Evolutionary conservation across 1,139 yeast species (phyloP).

Genomic region (Maudiozyma humilis): DNA sequence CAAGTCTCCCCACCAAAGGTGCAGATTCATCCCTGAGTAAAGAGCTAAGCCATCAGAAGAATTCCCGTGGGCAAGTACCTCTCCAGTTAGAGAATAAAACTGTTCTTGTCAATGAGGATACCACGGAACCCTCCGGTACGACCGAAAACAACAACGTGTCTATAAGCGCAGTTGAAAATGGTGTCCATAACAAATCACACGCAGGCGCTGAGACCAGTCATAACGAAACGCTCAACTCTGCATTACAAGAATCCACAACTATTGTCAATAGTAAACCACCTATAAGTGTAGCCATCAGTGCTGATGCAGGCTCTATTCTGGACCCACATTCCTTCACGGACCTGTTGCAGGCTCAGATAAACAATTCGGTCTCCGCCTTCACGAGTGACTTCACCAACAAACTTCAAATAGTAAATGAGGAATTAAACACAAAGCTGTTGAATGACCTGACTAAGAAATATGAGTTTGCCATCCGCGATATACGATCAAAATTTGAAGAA

Average conservation of each 20-base stretch:
- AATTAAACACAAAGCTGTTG: slow-evolving; percentile 31
- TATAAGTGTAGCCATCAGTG: not conserved
- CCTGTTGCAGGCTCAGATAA: slow-evolving; percentile 32
- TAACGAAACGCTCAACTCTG: not conserved
- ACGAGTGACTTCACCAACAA: slow-evolving; percentile 31
- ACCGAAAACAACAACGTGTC: too few relatives aligned
- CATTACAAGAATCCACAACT: slow-evolving; percentile 5
- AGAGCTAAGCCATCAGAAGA: too few relatives aligned
- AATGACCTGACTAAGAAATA: slow-evolving; percentile 32
- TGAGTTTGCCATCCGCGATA: slow-evolving; percentile 27
- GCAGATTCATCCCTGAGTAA: too few relatives aligned
- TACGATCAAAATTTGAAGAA: slow-evolving; percentile 30
- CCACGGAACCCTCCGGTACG: too few relatives aligned
- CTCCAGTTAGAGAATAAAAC: too few relatives aligned
- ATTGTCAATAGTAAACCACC: slow-evolving; percentile 1
- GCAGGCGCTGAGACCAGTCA: too few relatives aligned
- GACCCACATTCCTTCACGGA: slow-evolving; percentile 25
- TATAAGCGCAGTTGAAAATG: too few relatives aligned
- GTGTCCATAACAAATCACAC: too few relatives aligned
- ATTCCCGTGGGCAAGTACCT: too few relatives aligned
- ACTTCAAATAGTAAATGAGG: slow-evolving; percentile 32
- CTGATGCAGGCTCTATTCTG: not conserved
- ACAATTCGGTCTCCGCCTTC: slow-evolving; percentile 29
- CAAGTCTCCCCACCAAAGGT: not conserved
- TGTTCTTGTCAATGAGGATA: too few relatives aligned